Base-by-base conservation (phyloP, 768 basidiomycete species). In the Crucibulum laeve region DNA sequence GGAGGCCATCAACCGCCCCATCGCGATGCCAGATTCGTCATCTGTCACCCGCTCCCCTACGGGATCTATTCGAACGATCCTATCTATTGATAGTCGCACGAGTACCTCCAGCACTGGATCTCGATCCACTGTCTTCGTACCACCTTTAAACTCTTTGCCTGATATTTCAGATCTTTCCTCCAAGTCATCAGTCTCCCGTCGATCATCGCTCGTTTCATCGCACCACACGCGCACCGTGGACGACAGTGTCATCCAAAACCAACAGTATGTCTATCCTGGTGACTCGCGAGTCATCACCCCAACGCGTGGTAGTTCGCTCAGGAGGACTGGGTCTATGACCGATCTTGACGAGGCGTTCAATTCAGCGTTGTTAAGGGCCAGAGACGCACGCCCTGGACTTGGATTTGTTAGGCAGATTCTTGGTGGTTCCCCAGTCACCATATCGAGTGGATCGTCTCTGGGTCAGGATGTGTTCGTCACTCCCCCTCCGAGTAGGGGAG, bases 121-220 rank as follows among this genome's bases (percentile, higher is more conserved):
- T 6, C 74, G 80, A 0, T 86, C 84, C 2, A 89, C 87, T 1
- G 76, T 83, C 25, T 91, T 86, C 53, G 78, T 91, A 1, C 88
- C 88, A 0, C 87, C 88, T 1, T 59, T 89, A n/a, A 72, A 78
- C 42, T 71, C 76, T 2, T 70, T 89, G 22, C 82, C 82, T 0
- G 86, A 87, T 15, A 73, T 91, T 10, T 80, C 82, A 0, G 87
- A 89, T 46, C 61, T 84, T 45, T 42, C 56, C 46, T 62, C 55
- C 8, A 54, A 49, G 8, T 67, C 63, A n/a, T 58, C 52, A 18
- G 45, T 67, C 33, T 67, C 61, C 30, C 67, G 64, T 46, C 63
- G 52, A 6, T 61, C 72, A 10, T 82, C 81, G 0, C 65, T 80
- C 10, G 68, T 67, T 4, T 74, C 77, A 1, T 79, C 77, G 2